Base-by-base conservation (phyloP, 306 rosid genomes). In the Argentina anserina region DNA sequence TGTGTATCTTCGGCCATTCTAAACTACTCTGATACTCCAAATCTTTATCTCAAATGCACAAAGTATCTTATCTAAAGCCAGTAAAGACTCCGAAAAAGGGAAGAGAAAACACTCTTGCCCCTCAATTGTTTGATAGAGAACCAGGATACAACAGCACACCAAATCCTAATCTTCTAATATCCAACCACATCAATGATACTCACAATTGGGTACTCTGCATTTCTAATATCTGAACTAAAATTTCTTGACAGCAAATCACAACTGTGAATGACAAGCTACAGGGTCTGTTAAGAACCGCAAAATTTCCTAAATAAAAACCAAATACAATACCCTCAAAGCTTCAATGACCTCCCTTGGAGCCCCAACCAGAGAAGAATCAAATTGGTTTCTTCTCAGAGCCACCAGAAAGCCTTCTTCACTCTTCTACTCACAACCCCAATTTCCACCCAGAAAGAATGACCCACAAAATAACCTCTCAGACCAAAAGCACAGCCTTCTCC, bases 1-100 rank as follows among this genome's bases (percentile, higher is more conserved):
- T 82, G 74, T 20, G 0, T 78, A 72, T 80, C 81, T 73, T 84
- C 90, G 34, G 69, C 82, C 98, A 94, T 93, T 78, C 71, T 79
- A 46, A 80, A 68, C 75, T 43, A 39, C 68, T 69, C 68, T 64
- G 55, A n/a, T 59, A 78, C 77, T 69, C 5, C 25, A 74, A 74
- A 61, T 63, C 81, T 81, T 59, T 28, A 59, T 36, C 31, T 42
- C 69, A 45, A 41, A 40, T 18, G 47, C 71, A 65, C 60, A 14
- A 45, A 36, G 33, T 41, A 63, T 43, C 55, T 64, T 42, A 59
- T 60, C 66, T 34, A 46, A 71, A 25, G 28, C 37, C 66, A 60
- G 62, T 39, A 68, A 65, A 8, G 45, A 47, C 18, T 76, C 15
- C 36, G 62, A 59, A 47, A 39, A 62, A 15, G 40, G 65, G 39